Evolutionary conservation across 73 alveolate species (phyloP).

Genomic region (Tetrahymena elliotti): DNA sequence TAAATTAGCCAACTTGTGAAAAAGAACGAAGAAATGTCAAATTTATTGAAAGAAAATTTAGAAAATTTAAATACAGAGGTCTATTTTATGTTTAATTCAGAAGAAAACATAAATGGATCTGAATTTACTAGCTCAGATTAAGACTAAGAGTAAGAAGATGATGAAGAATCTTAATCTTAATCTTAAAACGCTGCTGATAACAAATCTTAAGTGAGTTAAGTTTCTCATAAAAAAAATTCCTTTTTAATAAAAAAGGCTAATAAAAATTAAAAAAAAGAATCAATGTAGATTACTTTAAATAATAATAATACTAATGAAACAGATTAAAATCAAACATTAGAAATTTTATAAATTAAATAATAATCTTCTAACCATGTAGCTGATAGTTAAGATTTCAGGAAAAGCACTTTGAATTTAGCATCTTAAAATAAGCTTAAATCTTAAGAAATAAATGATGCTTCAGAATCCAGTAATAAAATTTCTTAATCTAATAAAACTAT

Average conservation of each 20-base stretch:
- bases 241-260: background rate
- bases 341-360: too few relatives aligned
- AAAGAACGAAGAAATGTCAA: background rate
- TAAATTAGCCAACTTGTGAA: background rate
- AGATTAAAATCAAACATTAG: background rate
- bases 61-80: background rate
- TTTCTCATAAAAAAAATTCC: background rate
- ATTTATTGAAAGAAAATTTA: background rate
- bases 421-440: background rate
- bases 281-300: background rate
- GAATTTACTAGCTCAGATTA: background rate
- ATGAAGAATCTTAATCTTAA: background rate
- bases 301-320: background rate
- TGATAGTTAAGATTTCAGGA: background rate
- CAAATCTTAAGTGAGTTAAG: background rate
- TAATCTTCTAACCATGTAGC: background rate
- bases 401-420: background rate
- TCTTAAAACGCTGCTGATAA: background rate
- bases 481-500: background rate
- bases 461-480: background rate
- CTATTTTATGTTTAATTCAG: background rate
- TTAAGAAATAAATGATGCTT: background rate
- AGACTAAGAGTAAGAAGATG: background rate
- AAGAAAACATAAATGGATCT: background rate
- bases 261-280: background rate